These are phyloP conservation scores for Naganishia cerealis DNA, from an alignment of 1,284 basidiomycete genomes.

Conservation along the genomic window DNA sequence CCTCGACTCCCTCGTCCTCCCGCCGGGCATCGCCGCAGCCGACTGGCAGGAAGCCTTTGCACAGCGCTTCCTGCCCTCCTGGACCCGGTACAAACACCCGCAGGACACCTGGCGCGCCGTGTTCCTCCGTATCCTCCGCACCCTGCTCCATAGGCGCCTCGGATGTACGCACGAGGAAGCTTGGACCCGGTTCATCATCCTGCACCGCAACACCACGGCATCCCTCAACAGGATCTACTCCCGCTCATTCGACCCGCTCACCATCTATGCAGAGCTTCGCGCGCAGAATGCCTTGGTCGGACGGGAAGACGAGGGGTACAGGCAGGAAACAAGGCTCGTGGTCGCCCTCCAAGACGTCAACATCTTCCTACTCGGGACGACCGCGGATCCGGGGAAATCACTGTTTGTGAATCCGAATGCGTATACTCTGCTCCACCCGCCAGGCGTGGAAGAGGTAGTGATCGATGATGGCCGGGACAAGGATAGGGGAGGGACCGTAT, in stretches of 20 bases:
- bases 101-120: conserved; percentile 47
- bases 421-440: conserved; percentile 49
- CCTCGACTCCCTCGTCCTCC: conserved; percentile 45
- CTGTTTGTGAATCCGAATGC: conserved; percentile 50
- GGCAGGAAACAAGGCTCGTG: conserved; percentile 37
- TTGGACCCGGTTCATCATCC: conserved; percentile 50
- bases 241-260: conserved; percentile 48
- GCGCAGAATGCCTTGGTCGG: conserved; percentile 26
- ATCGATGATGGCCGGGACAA: neutral
- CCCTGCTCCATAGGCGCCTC: conserved; percentile 44
- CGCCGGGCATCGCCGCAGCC: conserved; percentile 39
- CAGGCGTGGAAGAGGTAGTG: conserved; percentile 30
- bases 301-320: neutral
- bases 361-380: conserved; percentile 47
- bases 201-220: conserved; percentile 48
- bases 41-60: conserved; percentile 49
- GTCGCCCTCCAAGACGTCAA: conserved; percentile 48
- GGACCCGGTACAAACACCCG: conserved; percentile 44
- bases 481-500: neutral
- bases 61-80: conserved; percentile 47
- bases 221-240: conserved; percentile 50
- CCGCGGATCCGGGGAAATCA: conserved; percentile 37
- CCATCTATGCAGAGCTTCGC: conserved; percentile 50
- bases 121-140: conserved; percentile 43
- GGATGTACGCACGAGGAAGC: conserved; percentile 51